Percentiles rank a stretch among this genome's conserved stretches.
Evolutionary conservation across 257 asterid genomes (phyloP).

Genomic region (Solanum corneliomulleri): DNA sequence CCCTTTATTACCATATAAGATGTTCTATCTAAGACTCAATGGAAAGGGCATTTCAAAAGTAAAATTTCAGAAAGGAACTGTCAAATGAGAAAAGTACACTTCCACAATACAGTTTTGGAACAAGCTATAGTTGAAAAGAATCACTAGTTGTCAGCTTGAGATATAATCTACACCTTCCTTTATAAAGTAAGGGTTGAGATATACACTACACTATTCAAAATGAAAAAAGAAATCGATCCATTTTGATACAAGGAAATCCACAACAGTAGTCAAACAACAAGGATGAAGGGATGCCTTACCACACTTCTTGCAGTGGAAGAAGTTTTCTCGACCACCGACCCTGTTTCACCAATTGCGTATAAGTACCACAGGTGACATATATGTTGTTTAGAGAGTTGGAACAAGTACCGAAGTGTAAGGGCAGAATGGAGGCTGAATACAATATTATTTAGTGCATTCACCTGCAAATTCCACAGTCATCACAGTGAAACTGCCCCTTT

Average conservation of each 20-base stretch:
- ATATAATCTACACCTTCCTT: not conserved
- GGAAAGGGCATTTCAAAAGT: not conserved
- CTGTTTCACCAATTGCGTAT: conserved; percentile 29
- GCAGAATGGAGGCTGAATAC: not conserved
- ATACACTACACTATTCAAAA: not conserved
- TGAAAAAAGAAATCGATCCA: not conserved
- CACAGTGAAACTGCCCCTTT: conserved; percentile 74
- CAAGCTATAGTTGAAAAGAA: not conserved
- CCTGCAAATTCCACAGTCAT: conserved; percentile 96
- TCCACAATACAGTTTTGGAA: not conserved
- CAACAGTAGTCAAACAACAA: not conserved
- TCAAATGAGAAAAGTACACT: not conserved
- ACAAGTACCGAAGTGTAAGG: not conserved
- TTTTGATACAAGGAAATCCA: not conserved
- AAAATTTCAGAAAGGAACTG: not conserved
- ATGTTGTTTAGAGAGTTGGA: not conserved
- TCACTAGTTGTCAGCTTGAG: not conserved
- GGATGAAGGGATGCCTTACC: conserved; percentile 34
- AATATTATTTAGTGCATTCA: conserved; percentile 13
- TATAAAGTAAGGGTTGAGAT: not conserved
- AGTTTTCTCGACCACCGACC: conserved; percentile 84
- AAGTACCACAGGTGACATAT: not conserved
- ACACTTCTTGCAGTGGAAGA: conserved; percentile 82
- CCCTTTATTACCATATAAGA: not conserved
- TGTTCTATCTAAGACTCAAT: not conserved